Conservation (phyloP, 768 basidiomycete genomes). For the Podaxis pistillaris region DNA sequence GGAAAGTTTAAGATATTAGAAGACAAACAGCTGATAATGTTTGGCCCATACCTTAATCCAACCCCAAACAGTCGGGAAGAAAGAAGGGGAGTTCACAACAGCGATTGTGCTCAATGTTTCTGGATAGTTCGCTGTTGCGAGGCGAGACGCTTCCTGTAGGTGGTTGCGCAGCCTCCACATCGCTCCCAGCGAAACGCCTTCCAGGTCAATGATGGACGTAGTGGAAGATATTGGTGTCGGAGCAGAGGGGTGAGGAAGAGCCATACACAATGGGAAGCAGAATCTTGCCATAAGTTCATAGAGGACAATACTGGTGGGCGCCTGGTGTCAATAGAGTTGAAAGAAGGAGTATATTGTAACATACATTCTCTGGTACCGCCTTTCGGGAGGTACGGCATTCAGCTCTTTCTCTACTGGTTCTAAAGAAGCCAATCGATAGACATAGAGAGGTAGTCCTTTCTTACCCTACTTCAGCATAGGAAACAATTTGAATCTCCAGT, state of each 20-base stretch:
- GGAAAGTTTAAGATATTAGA: background rate
- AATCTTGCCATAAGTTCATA: conserved; percentile 70
- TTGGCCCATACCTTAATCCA: conserved; percentile 66
- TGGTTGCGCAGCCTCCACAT: conserved; percentile 73
- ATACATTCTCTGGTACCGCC: conserved; percentile 71
- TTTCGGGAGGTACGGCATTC: conserved; percentile 46
- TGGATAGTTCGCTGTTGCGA: conserved; percentile 81
- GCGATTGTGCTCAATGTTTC: conserved; percentile 69
- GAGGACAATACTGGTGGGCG: conserved; percentile 48
- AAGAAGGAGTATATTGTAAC: conserved; percentile 21
- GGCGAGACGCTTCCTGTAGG: conserved; percentile 69
- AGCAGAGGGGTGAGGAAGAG: conserved; percentile 50
- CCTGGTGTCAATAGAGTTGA: background rate
- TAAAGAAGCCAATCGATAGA: conserved; percentile 71
- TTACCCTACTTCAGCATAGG: conserved; percentile 22
- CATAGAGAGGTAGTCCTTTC: conserved; percentile 71
- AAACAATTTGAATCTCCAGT: background rate
- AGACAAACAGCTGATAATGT: background rate
- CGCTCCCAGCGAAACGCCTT: conserved; percentile 52
- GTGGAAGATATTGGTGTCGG: conserved; percentile 59
- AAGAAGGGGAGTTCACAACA: conserved; percentile 77
- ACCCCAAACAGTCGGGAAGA: conserved; percentile 81
- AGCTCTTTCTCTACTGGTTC: conserved; percentile 59
- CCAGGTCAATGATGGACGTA: conserved; percentile 74
- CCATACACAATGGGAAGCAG: conserved; percentile 58